Evolutionary conservation across 2,329 filamentous ascomycete genomes (phyloP).

Genomic region (Elsinoe necatrix): DNA sequence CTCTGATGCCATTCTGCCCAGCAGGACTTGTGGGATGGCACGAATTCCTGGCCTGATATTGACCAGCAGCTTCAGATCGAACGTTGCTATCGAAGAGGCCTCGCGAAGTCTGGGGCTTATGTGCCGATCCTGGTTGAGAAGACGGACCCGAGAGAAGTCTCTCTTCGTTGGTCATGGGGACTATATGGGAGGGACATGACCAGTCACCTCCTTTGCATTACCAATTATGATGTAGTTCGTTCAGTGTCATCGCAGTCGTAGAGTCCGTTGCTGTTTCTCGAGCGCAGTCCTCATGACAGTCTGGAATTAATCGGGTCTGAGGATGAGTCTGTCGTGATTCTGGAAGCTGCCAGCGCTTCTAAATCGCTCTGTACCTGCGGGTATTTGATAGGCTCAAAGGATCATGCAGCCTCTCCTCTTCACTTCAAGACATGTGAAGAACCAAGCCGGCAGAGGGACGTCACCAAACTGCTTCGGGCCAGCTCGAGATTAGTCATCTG

Average conservation of each 20-base stretch:
- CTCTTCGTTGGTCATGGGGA: slow-evolving; percentile 13
- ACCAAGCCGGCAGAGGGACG: neutral
- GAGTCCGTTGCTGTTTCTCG: neutral
- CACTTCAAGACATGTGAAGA: neutral
- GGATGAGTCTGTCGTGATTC: neutral
- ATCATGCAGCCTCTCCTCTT: neutral
- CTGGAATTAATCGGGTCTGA: neutral
- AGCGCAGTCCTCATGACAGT: neutral
- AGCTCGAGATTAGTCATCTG: neutral
- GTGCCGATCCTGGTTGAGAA: neutral
- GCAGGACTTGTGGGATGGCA: neutral
- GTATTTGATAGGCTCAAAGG: neutral
- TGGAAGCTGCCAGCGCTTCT: neutral
- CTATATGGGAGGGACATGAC: neutral
- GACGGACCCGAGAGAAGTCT: neutral
- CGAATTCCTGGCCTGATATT: neutral
- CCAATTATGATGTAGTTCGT: neutral
- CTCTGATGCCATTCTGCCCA: neutral
- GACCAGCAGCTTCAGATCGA: neutral
- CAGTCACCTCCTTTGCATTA: slow-evolving; percentile 4
- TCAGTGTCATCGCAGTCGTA: slow-evolving; percentile 5
- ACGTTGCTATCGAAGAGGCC: neutral
- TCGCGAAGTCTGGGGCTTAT: neutral
- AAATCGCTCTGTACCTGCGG: neutral
- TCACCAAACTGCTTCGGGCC: neutral